Conservation (phyloP, 768 basidiomycete genomes). For the Floccularia luteovirens region DNA sequence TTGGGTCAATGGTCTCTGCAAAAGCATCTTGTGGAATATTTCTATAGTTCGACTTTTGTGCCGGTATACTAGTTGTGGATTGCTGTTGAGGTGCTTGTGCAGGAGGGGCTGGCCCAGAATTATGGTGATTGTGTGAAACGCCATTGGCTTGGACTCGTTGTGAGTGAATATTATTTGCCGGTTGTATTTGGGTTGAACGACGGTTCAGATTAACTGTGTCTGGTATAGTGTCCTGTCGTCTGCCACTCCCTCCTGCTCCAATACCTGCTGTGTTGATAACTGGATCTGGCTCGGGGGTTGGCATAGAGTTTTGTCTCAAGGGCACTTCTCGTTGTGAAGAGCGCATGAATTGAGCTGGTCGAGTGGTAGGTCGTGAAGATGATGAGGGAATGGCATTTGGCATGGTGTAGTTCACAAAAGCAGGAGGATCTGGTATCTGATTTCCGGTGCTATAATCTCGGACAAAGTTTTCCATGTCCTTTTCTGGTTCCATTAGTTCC, state of each 20-base stretch:
- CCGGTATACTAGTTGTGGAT: slow-evolving; percentile 14
- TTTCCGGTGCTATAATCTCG: slow-evolving; percentile 83
- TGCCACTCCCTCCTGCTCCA: slow-evolving; percentile 52
- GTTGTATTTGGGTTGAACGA: slow-evolving; percentile 22
- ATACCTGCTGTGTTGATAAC: slow-evolving; percentile 59
- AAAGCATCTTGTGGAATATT: slow-evolving; percentile 35
- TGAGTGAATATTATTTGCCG: slow-evolving; percentile 7
- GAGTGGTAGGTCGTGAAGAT: slow-evolving; percentile 47
- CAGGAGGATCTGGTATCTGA: slow-evolving; percentile 80
- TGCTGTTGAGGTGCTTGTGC: slow-evolving; percentile 15
- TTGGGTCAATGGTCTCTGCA: slow-evolving; percentile 58
- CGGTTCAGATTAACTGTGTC: slow-evolving; percentile 19
- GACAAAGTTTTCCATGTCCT: slow-evolving; percentile 87
- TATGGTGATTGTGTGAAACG: slow-evolving; percentile 4
- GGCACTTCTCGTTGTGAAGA: slow-evolving; percentile 31
- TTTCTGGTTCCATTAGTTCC: slow-evolving; percentile 83
- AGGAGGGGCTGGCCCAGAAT: slow-evolving; percentile 6
- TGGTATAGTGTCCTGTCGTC: slow-evolving; percentile 25
- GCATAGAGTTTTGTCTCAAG: slow-evolving; percentile 16
- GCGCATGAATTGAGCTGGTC: slow-evolving; percentile 46
- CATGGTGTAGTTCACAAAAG: slow-evolving; percentile 76
- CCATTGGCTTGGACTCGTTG: slow-evolving; percentile 21
- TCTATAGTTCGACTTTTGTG: slow-evolving; percentile 15
- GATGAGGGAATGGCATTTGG: slow-evolving; percentile 58
- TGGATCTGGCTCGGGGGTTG: slow-evolving; percentile 32